phyloP scores from a whole-genome alignment of 805 yeast species.

The Jamesozyma gamospora region DNA sequence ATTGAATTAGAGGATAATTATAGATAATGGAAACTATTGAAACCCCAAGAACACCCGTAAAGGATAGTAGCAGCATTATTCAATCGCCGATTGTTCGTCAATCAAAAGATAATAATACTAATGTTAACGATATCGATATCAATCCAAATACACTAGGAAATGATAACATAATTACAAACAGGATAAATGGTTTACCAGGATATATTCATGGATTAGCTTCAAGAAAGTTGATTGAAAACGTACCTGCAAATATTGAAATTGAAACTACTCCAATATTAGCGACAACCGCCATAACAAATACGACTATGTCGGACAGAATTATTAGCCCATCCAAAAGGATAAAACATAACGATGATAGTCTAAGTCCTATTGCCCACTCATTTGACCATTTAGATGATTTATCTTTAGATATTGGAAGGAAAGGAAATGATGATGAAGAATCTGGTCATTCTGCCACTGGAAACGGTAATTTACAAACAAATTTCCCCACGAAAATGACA shows the following conservation, averaged over 20 bases:
- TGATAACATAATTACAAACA: background rate
- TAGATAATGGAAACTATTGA: background rate
- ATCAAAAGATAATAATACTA: background rate
- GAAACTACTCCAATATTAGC: constrained; percentile 2
- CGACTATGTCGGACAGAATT: background rate
- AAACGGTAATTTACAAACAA: background rate
- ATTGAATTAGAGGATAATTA: too few species aligned
- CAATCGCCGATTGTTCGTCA: background rate
- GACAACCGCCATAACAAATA: background rate
- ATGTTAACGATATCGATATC: background rate
- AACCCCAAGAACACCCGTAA: background rate
- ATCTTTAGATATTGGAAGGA: constrained; percentile 9
- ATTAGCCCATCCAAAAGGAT: too few species aligned
- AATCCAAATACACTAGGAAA: background rate
- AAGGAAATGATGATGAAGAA: background rate
- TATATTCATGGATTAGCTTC: constrained; percentile 15
- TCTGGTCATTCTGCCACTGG: background rate
- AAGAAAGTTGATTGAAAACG: constrained; percentile 5
- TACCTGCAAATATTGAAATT: background rate
- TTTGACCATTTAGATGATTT: constrained; percentile 3
- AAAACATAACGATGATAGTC: background rate
- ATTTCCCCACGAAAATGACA: constrained; percentile 3
- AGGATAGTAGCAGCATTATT: background rate
- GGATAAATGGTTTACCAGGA: constrained; percentile 2
- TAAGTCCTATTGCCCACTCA: background rate